Base-by-base conservation (phyloP, 1,284 basidiomycete species). In the Stygiomarasmius scandens region DNA sequence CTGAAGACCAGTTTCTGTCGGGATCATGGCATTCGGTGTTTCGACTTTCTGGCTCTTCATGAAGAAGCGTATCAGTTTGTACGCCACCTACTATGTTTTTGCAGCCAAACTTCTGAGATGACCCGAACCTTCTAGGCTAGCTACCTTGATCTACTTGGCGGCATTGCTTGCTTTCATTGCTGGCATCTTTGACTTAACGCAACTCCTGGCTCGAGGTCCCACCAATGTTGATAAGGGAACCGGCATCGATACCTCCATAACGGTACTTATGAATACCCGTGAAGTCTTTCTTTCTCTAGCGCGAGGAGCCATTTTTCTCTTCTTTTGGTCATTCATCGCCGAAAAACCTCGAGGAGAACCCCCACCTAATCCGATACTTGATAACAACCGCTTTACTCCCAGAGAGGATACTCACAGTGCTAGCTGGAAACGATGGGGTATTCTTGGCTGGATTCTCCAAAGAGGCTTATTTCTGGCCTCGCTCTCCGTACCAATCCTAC, bases 281-380 rank as follows among this genome's bases (percentile, higher is more conserved):
- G 90, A 91, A 67, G 73, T 87, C 25, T 73, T 80, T 50, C 76
- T 85, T 58, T 75, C 85, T 3, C 63, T 89, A 16, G 82, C 87
- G 11, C 68, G 81, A 54, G 85, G 84, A 2, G 71, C 84, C 49
- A 79, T 85, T 44, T 85, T 84, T 65, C 67, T 90, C 16, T 90
- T 86, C 66, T 85, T 85, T 60, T 92, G 89, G 90, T 72, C 71
- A 45, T 82, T 84, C 58, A 82, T 87, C 38, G 78, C 82, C 20
- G 77, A 79, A 61, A 78, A 84, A 50, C 85, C 87, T 16, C 70
- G 72, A 27, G 77, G 74, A 44, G 80, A 83, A 63, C 62, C 65
- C 5, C 64, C 61, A 25, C 58, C 67, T 20, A 46, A 52, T 24
- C 34, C 47, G 16, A 59, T 22, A 55, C 64, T 47, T 10, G 43